Conservation (phyloP, 164 flowering plant species). For the Kalanchoe fedtschenkoi region DNA sequence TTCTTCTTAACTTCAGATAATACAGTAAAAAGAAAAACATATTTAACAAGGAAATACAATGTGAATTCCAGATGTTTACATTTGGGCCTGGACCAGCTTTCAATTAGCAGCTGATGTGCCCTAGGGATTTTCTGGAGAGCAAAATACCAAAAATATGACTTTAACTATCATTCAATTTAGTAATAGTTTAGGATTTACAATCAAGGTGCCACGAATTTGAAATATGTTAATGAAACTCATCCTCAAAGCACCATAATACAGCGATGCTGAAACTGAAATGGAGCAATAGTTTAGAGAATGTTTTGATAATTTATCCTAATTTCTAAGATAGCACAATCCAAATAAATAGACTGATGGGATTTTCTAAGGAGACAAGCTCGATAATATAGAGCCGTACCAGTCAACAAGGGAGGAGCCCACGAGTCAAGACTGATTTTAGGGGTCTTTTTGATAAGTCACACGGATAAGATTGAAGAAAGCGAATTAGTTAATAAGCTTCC, state of each 20-base stretch:
- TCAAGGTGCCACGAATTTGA: too few relatives aligned
- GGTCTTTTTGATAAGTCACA: too few relatives aligned
- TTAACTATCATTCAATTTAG: not conserved
- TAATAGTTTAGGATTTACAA: not conserved
- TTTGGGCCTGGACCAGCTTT: not conserved
- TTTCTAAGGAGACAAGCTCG: not conserved
- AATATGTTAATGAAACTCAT: not conserved
- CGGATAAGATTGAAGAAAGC: too few relatives aligned
- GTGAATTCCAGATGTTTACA: not conserved
- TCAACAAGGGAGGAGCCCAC: not conserved
- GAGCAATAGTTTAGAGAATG: not conserved
- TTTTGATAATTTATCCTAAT: not conserved
- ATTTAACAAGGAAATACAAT: too few relatives aligned
- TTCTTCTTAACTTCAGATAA: too few relatives aligned
- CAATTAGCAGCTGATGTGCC: not conserved
- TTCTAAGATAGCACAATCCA: not conserved
- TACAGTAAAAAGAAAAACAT: not conserved
- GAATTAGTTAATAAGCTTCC: too few relatives aligned
- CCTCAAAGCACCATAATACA: not conserved
- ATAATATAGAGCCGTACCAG: not conserved
- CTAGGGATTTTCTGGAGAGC: not conserved
- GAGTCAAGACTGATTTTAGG: not conserved
- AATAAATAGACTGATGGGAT: not conserved
- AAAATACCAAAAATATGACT: not conserved
- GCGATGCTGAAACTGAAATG: not conserved